A percentile compares a stretch with the other conserved stretches of the same genome.
Evolutionary conservation across 83 land plant genomes (phyloP).

Genomic region (Picea abies): DNA sequence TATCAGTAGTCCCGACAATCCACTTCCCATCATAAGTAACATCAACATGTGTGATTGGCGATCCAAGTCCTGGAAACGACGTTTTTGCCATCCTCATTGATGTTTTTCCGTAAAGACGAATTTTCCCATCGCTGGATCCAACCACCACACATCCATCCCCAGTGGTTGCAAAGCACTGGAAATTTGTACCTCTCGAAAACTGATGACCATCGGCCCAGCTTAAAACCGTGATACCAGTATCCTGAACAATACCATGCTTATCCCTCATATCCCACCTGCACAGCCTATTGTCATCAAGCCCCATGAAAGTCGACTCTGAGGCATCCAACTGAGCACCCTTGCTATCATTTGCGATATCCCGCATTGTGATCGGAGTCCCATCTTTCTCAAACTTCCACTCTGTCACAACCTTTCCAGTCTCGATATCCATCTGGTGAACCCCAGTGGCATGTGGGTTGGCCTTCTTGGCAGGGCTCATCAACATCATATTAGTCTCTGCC

Average conservation of each 20-base stretch:
- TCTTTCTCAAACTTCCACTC: conserved; percentile 99
- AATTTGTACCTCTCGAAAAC: conserved; percentile 94
- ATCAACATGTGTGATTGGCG: conserved; percentile 96
- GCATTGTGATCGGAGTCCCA: conserved; percentile 87
- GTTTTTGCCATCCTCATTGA: conserved; percentile 99
- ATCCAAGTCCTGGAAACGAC: conserved; percentile 97
- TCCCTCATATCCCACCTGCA: conserved; percentile 99
- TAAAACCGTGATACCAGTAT: conserved; percentile 56
- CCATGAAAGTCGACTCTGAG: conserved; percentile 85
- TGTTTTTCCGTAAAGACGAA: conserved; percentile 76
- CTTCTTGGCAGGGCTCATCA: conserved; percentile 78
- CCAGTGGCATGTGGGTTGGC: conserved; percentile 63
- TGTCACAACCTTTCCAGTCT: conserved; percentile 76
- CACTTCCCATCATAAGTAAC: conserved; percentile 99
- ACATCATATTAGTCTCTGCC: conserved; percentile 88
- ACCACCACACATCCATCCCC: conserved; percentile 97
- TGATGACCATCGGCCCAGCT: conserved; percentile 98
- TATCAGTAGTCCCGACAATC: conserved; percentile 96
- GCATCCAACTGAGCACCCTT: conserved; percentile 91
- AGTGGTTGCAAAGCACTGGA: conserved; percentile 94
- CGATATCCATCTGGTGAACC: conserved; percentile 90
- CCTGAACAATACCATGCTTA: conserved; percentile 76
- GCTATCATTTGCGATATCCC: conserved; percentile 87
- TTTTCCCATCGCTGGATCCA: conserved; percentile 96
- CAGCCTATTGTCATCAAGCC: conserved; percentile 92